Percentiles rank a stretch among this genome's conserved stretches.
Evolutionary conservation across 1,139 yeast genomes (phyloP).

Genomic region (Yamadazyma oceani): DNA sequence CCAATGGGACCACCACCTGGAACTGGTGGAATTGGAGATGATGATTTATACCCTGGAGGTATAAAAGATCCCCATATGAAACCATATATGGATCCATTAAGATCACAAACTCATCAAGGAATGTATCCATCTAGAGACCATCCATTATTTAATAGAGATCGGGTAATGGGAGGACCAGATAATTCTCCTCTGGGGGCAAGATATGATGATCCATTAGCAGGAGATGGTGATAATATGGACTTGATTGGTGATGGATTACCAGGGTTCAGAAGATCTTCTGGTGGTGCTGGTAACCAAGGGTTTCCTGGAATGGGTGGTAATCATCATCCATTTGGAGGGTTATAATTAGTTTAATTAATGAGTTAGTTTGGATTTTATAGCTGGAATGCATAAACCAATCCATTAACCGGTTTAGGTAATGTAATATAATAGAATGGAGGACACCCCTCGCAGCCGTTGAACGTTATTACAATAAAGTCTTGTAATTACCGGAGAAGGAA

Average conservation of each 20-base stretch:
- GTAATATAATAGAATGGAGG: too few relatives aligned
- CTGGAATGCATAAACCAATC: too few relatives aligned
- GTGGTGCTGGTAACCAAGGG: conserved; percentile 14
- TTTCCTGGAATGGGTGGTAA: conserved; percentile 13
- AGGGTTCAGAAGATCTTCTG: conserved; percentile 28
- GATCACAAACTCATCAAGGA: conserved; percentile 37
- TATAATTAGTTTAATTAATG: neutral
- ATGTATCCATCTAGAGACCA: conserved; percentile 55
- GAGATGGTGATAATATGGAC: conserved; percentile 41
- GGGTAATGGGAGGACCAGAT: conserved; percentile 19
- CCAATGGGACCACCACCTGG: conserved; percentile 12
- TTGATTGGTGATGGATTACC: conserved; percentile 52
- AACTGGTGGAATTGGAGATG: conserved; percentile 37
- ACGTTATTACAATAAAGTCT: too few relatives aligned
- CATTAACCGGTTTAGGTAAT: neutral
- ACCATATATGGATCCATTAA: conserved; percentile 17
- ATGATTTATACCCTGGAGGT: conserved; percentile 53
- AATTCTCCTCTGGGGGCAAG: conserved; percentile 52
- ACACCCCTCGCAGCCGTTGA: too few relatives aligned
- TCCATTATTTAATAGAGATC: conserved; percentile 41
- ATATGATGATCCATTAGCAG: conserved; percentile 51
- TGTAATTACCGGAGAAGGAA: too few relatives aligned
- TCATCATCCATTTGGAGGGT: conserved; percentile 11
- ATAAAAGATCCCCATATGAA: conserved; percentile 35
- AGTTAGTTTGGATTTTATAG: too few relatives aligned